Conservation (phyloP, 768 basidiomycete species). For the Rhodotorula paludigena region DNA sequence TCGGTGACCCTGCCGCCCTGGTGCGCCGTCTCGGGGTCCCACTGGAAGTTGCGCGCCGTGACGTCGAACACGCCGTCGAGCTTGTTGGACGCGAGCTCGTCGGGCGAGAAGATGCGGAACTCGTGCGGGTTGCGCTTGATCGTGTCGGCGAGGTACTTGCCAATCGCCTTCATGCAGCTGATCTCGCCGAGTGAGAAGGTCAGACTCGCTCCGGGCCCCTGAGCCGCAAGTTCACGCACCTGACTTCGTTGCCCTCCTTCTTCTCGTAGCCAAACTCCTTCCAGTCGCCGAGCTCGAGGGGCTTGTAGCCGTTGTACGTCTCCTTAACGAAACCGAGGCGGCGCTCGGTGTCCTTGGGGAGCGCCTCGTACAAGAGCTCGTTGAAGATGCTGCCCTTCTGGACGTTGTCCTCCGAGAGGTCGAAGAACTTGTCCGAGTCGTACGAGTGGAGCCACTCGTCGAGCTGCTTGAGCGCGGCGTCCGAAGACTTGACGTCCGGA, state of each 20-base stretch:
- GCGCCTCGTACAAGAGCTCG: constrained; percentile 14
- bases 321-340: constrained; percentile 39
- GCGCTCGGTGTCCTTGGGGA: constrained; percentile 36
- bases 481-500: constrained; percentile 61
- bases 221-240: background rate
- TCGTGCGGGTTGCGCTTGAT: constrained; percentile 60
- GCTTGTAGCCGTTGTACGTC: constrained; percentile 58
- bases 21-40: constrained; percentile 62
- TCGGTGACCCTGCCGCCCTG: constrained; percentile 76
- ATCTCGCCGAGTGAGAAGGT: rapidly evolving
- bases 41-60: constrained; percentile 63
- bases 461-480: constrained; percentile 61
- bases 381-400: constrained; percentile 21
- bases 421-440: constrained; percentile 62
- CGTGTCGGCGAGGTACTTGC: constrained; percentile 48
- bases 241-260: constrained; percentile 57
- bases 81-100: constrained; percentile 49
- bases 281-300: constrained; percentile 67
- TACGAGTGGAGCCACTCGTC: constrained; percentile 72
- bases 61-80: constrained; percentile 70
- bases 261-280: constrained; percentile 54
- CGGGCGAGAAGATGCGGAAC: constrained; percentile 87
- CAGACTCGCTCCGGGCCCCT: background rate
- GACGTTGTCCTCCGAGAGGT: constrained; percentile 33
- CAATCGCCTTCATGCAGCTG: constrained; percentile 45